Evolutionary conservation across 495 filamentous ascomycete genomes (phyloP).

Genomic region (Aspergillus steynii): DNA sequence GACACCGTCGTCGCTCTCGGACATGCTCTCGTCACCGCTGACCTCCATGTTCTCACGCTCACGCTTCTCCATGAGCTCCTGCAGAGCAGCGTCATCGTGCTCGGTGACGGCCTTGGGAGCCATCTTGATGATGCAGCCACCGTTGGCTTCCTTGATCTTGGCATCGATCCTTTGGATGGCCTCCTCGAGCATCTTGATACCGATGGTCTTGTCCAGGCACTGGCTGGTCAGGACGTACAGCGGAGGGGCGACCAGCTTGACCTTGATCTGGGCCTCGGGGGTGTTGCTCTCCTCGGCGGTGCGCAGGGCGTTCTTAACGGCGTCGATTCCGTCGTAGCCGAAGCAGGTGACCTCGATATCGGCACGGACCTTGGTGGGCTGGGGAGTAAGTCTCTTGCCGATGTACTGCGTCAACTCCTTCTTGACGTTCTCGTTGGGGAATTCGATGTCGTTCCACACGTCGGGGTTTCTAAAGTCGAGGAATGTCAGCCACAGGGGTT

Average conservation of each 20-base stretch:
- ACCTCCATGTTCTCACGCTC: slow-evolving; percentile 97
- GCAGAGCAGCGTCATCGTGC: slow-evolving; percentile 93
- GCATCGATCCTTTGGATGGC: slow-evolving; percentile 81
- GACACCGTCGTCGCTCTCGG: slow-evolving; percentile 81
- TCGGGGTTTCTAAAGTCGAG: slow-evolving; percentile 72
- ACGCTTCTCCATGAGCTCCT: slow-evolving; percentile 98
- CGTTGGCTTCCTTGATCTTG: slow-evolving; percentile 72
- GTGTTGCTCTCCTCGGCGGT: slow-evolving; percentile 88
- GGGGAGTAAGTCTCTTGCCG: slow-evolving; percentile 90
- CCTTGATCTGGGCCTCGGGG: slow-evolving; percentile 88
- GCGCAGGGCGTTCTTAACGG: slow-evolving; percentile 86
- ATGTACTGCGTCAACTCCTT: slow-evolving; percentile 91
- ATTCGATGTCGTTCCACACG: slow-evolving; percentile 89
- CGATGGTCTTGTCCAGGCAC: slow-evolving; percentile 86
- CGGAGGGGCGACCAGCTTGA: slow-evolving; percentile 91
- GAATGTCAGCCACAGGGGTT: slow-evolving; percentile 1
- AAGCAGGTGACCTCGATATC: slow-evolving; percentile 99
- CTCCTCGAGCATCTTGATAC: slow-evolving; percentile 79
- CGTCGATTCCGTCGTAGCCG: slow-evolving; percentile 97
- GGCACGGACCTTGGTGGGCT: slow-evolving; percentile 95
- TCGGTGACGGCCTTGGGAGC: slow-evolving; percentile 98
- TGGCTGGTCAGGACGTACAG: slow-evolving; percentile 93
- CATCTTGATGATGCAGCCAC: slow-evolving; percentile 88
- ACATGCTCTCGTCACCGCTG: slow-evolving; percentile 91
- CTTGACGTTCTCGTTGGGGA: slow-evolving; percentile 82